A percentile compares a stretch with the other conserved stretches of the same genome.
These are phyloP conservation scores for Inosperma sp. DNA, from an alignment of 768 basidiomycete species.

Conservation along the genomic window DNA sequence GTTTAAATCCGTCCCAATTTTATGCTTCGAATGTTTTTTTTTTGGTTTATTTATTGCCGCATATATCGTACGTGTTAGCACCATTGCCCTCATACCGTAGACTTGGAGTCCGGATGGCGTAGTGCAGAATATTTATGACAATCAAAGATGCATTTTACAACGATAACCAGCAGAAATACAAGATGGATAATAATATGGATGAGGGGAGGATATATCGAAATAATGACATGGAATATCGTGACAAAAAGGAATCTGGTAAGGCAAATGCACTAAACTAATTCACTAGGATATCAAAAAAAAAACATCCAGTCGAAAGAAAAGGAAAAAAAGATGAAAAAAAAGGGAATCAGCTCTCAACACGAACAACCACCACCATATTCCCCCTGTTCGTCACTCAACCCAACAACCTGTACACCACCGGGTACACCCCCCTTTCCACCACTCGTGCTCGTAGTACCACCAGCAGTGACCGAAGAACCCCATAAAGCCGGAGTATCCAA, in stretches of 20 bases:
- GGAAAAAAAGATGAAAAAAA: neutral
- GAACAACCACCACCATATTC: slow-evolving; percentile 13
- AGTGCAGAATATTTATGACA: no score
- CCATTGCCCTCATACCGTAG: no score
- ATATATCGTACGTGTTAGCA: no score
- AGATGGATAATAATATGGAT: no score
- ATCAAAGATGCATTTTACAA: no score
- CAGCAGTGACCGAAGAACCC: slow-evolving; percentile 40
- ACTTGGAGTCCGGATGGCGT: no score
- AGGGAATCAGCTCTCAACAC: slow-evolving; percentile 16
- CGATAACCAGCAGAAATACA: no score
- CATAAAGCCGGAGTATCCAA: slow-evolving; percentile 81
- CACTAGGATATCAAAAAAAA: neutral
- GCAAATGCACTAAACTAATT: neutral
- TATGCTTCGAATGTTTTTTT: no score
- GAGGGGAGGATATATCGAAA: no score
- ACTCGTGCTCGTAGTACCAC: slow-evolving; percentile 31
- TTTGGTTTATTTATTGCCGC: no score
- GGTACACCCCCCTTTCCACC: slow-evolving; percentile 46
- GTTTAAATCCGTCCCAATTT: no score
- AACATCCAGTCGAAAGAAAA: neutral
- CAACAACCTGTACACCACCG: slow-evolving; percentile 46
- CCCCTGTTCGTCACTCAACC: slow-evolving; percentile 26
- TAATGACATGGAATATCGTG: no score
- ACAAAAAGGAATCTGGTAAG: neutral